These are phyloP conservation scores for Debaryomyces maramus DNA, from an alignment of 805 yeast species.

Conservation along the genomic window DNA sequence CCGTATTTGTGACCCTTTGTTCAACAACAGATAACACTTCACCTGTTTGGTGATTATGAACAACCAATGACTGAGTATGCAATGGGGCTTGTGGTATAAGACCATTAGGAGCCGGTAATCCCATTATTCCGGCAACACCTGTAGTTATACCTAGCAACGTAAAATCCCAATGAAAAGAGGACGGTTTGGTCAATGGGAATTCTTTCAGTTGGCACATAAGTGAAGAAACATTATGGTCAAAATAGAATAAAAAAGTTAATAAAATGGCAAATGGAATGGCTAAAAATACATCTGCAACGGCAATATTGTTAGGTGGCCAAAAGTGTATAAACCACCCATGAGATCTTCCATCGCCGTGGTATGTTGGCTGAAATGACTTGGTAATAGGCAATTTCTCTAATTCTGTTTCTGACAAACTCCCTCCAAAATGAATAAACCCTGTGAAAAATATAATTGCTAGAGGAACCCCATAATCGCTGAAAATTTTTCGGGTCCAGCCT, in stretches of 20 bases:
- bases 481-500: conserved; percentile 60
- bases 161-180: conserved; percentile 92
- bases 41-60: conserved; percentile 43
- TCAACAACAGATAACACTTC: conserved; percentile 67
- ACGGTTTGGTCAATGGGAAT: conserved; percentile 80
- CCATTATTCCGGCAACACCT: conserved; percentile 81
- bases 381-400: conserved; percentile 69
- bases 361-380: conserved; percentile 73
- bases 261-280: conserved; percentile 93
- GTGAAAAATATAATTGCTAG: conserved; percentile 83
- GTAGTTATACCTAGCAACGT: conserved; percentile 82
- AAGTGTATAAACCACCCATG: conserved; percentile 79
- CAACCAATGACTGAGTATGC: conserved; percentile 77
- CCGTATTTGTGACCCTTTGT: conserved; percentile 81
- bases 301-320: conserved; percentile 57
- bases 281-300: conserved; percentile 75
- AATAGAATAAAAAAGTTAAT: conserved; percentile 81
- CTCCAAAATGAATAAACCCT: conserved; percentile 91
- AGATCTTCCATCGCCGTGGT: conserved; percentile 32
- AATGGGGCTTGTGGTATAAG: conserved; percentile 96
- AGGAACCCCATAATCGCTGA: conserved; percentile 87
- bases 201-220: conserved; percentile 86
- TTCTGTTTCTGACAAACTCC: conserved; percentile 55
- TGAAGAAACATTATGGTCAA: conserved; percentile 94
- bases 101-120: conserved; percentile 96